Percentiles rank a stretch among this genome's conserved stretches.
These are phyloP conservation scores for Lachnellula arida DNA, from an alignment of 2,329 filamentous ascomycete species.

Conservation along the genomic window DNA sequence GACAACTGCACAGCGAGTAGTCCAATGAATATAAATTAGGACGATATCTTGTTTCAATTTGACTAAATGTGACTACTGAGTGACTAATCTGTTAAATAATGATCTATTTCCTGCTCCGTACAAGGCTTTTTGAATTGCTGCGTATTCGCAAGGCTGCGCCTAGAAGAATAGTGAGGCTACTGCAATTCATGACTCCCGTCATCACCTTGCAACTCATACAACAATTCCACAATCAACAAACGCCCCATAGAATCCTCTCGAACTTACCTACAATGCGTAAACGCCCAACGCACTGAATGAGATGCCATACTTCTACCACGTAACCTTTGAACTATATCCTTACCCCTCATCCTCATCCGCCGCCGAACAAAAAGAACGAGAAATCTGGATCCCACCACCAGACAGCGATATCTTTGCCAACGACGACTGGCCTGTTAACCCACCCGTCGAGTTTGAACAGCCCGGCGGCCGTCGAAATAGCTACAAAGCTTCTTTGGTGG, in stretches of 20 bases:
- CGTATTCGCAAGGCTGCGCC: constrained; percentile 1
- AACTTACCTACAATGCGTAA: neutral
- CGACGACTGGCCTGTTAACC: constrained; percentile 22
- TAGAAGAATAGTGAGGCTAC: neutral
- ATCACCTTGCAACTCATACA: no score
- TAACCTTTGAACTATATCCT: constrained; percentile 61
- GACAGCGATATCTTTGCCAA: constrained; percentile 41
- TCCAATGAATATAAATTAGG: constrained; percentile 7
- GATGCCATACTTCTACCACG: constrained; percentile 51
- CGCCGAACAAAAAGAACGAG: constrained; percentile 9
- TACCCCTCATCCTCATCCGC: constrained; percentile 8
- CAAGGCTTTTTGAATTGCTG: neutral
- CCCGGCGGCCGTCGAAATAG: neutral
- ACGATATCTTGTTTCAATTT: neutral
- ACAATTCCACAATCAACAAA: no score
- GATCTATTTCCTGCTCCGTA: neutral
- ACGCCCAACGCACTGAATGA: constrained; percentile 1
- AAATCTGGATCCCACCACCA: constrained; percentile 47
- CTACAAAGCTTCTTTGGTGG: neutral
- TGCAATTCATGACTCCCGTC: no score
- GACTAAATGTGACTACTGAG: neutral
- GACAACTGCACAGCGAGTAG: neutral
- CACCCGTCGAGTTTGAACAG: neutral
- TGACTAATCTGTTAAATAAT: neutral
- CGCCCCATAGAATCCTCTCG: no score